These are phyloP conservation scores for Leccinum griseonigrum DNA, from an alignment of 1,284 basidiomycete species.

Conservation along the genomic window DNA sequence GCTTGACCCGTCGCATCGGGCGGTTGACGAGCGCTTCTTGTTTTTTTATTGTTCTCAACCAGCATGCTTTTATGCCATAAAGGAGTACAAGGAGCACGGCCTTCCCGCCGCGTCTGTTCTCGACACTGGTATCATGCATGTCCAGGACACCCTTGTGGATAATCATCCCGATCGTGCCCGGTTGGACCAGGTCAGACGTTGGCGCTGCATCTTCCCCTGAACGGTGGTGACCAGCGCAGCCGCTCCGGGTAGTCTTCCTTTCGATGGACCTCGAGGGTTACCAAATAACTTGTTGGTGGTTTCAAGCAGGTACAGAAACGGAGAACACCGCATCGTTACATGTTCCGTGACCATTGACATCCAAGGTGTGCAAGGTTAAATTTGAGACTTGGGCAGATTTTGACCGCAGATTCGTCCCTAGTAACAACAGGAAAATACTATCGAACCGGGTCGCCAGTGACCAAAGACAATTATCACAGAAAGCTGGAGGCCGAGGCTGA, in stretches of 20 bases:
- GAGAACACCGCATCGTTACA: conserved; percentile 2
- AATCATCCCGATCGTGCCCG: too few species aligned
- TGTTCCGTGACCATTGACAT: not conserved
- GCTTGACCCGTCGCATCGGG: not conserved
- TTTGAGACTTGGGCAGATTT: conserved; percentile 11
- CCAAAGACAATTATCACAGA: too few species aligned
- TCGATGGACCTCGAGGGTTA: not conserved
- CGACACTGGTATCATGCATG: not conserved
- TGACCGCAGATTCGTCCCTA: not conserved
- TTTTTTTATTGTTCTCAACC: not conserved
- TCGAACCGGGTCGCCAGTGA: conserved; percentile 5
- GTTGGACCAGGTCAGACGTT: too few species aligned
- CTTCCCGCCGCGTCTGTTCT: not conserved
- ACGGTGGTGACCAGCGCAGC: not conserved
- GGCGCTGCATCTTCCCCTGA: not conserved
- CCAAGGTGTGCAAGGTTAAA: conserved; percentile 22
- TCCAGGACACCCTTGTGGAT: too few species aligned
- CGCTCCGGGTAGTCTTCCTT: not conserved
- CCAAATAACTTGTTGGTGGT: not conserved
- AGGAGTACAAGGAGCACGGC: not conserved
- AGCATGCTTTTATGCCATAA: not conserved
- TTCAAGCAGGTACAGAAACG: not conserved
- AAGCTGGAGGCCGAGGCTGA: not conserved
- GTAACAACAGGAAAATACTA: too few species aligned
- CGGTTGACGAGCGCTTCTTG: not conserved